Conservation (phyloP, 2,329 filamentous ascomycete species). For the Talaromyces sp. region DNA sequence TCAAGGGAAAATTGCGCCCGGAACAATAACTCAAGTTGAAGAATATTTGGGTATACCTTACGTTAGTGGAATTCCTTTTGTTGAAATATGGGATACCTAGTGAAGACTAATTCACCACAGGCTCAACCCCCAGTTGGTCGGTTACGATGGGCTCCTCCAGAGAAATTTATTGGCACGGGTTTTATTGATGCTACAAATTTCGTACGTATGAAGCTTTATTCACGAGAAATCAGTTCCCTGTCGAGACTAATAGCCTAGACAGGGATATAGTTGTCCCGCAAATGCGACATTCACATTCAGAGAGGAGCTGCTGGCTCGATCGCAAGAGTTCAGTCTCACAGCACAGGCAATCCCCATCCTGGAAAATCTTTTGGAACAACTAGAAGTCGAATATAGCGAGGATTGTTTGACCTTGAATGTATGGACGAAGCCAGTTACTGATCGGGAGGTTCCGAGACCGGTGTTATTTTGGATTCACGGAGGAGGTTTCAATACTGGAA, state of each 20-base stretch:
- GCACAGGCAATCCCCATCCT: conserved; percentile 2
- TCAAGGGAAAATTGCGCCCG: neutral
- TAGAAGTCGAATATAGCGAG: conserved; percentile 6
- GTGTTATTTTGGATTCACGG: conserved; percentile 69
- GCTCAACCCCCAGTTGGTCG: conserved; percentile 4
- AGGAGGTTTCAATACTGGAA: conserved; percentile 52
- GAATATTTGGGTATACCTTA: conserved; percentile 10
- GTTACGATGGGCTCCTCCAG: conserved; percentile 8
- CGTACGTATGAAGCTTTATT: neutral
- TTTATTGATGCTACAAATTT: conserved; percentile 1
- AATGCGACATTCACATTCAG: neutral
- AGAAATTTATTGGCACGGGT: neutral
- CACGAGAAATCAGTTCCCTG: neutral
- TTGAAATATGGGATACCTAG: neutral
- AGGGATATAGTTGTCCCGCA: conserved; percentile 10
- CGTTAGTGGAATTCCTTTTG: neutral
- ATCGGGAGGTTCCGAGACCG: conserved; percentile 46
- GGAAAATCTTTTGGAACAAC: neutral
- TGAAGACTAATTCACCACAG: neutral
- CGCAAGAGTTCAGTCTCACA: conserved; percentile 1
- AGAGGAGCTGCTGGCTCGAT: neutral
- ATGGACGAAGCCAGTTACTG: neutral
- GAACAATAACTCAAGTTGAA: neutral
- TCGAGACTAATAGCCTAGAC: neutral
- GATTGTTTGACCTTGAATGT: conserved; percentile 10